These are phyloP conservation scores for Wickerhamomyces sp. DNA, from an alignment of 1,139 yeast species.

Conservation along the genomic window DNA sequence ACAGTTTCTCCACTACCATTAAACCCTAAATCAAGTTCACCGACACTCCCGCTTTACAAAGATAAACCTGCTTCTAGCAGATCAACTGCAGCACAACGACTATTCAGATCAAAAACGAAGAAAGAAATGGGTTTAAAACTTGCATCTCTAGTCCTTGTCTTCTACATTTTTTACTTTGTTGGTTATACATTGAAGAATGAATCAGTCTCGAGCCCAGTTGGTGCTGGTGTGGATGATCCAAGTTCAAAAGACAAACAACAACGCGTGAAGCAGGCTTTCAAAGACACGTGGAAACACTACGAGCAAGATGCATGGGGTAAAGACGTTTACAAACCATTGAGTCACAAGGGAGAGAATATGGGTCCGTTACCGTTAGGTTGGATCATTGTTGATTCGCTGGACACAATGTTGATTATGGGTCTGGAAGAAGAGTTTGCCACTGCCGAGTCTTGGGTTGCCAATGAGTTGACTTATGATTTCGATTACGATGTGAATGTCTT, in stretches of 20 bases:
- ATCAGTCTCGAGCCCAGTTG: conserved; percentile 1
- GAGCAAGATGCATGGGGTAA: conserved; percentile 78
- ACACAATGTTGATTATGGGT: conserved; percentile 80
- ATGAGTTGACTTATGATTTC: conserved; percentile 53
- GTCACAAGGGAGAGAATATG: conserved; percentile 66
- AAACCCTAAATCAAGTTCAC: background rate
- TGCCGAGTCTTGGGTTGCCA: conserved; percentile 72
- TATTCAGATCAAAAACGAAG: conserved; percentile 5
- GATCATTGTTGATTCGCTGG: conserved; percentile 89
- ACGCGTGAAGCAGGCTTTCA: conserved; percentile 58
- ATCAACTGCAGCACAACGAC: conserved; percentile 3
- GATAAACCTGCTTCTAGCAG: conserved; percentile 29
- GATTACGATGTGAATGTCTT: conserved; percentile 78
- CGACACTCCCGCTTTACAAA: conserved; percentile 33
- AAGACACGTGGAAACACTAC: conserved; percentile 78
- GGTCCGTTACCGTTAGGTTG: conserved; percentile 85
- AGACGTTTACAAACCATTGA: conserved; percentile 61
- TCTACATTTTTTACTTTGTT: conserved; percentile 35
- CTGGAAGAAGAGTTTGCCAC: conserved; percentile 56
- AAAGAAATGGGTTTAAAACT: conserved; percentile 39
- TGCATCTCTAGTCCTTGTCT: conserved; percentile 33
- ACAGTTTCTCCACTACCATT: conserved; percentile 1
- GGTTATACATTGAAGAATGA: conserved; percentile 1
- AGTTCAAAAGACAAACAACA: conserved; percentile 35
- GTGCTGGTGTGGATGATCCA: too few relatives aligned